Base-by-base conservation (phyloP, 371 early-diverging fungal genomes). In the Syncephalis fuscata region DNA sequence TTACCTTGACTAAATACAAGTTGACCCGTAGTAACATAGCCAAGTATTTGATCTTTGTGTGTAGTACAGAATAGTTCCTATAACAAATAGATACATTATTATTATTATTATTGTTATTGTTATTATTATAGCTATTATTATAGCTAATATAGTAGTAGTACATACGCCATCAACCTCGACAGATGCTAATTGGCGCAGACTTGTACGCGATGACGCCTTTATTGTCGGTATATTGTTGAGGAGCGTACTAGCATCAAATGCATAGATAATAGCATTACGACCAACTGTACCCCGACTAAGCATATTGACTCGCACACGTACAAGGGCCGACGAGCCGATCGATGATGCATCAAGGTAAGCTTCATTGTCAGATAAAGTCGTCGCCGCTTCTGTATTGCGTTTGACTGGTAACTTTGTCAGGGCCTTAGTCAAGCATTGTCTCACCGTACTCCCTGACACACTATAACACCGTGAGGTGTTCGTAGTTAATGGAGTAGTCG, bases 21-120 rank as follows among this genome's bases (percentile, higher is more conserved):
- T 15, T 71, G 68, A 1, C 82, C 84, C 3, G 76, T 74, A 0
- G 82, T 83, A 23, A 84, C 58, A 49, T 78, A 82, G 2, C 88
- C 88, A 48, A 84, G 64, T 16, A 73, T 62, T 9, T 57, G 58
- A 2, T 52, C 51, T 37, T 49, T 38, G 15, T 61, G 52, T n/a
- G 62, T 61, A 41, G 38, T 44, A 22, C 24, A 42, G 27, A 42
- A 26, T 23, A 3, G 25, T 36, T 48, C 45, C 27, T 49, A 26
- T 11, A 45, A 38, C 21, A 10, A 21, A 7, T 41, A 41, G 41
- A 19, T 26, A 3, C 5, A 15, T 36, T 24, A 16, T n/a, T 3
- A 9, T 22, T 59, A 55, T 9, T 40, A 44, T 9, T 55, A 54
- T n/a, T n/a, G 45, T 47, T 45, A 37, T 59, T 54, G 15, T 54